Percentiles rank a stretch among this genome's conserved stretches.
Conservation (phyloP, 768 basidiomycete genomes). For the Hebeloma cylindrosporum region DNA sequence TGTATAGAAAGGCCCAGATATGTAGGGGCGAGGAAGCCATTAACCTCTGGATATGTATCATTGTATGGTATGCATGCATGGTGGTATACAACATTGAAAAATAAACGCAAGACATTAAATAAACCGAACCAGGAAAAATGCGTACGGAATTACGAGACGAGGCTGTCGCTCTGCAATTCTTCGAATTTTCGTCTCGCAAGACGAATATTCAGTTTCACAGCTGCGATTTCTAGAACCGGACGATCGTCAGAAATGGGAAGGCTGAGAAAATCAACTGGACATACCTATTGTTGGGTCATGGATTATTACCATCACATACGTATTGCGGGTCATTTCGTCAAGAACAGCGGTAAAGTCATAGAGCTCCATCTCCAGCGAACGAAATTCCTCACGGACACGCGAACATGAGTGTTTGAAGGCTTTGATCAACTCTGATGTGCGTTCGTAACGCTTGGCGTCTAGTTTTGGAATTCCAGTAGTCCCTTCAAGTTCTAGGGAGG, state of each 20-base stretch:
- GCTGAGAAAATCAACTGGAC: slow-evolving; percentile 2
- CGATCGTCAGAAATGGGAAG: slow-evolving; percentile 1
- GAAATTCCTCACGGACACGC: slow-evolving; percentile 81
- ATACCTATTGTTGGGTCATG: slow-evolving; percentile 87
- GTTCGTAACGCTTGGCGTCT: slow-evolving; percentile 75
- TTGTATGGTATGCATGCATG: slow-evolving; percentile 11
- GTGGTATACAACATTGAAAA: slow-evolving; percentile 20
- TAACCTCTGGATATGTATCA: slow-evolving; percentile 4
- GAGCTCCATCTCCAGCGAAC: slow-evolving; percentile 83
- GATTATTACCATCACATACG: slow-evolving; percentile 87
- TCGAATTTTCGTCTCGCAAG: slow-evolving; percentile 87
- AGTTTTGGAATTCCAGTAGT: slow-evolving; percentile 37
- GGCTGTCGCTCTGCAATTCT: slow-evolving; percentile 77
- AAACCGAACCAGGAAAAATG: slow-evolving; percentile 1
- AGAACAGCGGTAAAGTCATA: slow-evolving; percentile 85
- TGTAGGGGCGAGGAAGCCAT: too few species aligned
- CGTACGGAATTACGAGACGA: slow-evolving; percentile 32
- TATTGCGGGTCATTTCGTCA: slow-evolving; percentile 91
- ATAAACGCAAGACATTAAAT: slow-evolving; percentile 10
- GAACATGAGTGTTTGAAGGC: slow-evolving; percentile 92
- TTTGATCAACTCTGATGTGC: slow-evolving; percentile 92
- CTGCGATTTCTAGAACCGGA: slow-evolving; percentile 69
- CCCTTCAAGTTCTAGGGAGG: slow-evolving; percentile 20
- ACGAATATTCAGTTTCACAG: slow-evolving; percentile 83
- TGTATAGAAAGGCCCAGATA: too few species aligned